Evolutionary conservation across 176 grass and related monocot genomes (phyloP).

Genomic region (Ananas comosus): DNA sequence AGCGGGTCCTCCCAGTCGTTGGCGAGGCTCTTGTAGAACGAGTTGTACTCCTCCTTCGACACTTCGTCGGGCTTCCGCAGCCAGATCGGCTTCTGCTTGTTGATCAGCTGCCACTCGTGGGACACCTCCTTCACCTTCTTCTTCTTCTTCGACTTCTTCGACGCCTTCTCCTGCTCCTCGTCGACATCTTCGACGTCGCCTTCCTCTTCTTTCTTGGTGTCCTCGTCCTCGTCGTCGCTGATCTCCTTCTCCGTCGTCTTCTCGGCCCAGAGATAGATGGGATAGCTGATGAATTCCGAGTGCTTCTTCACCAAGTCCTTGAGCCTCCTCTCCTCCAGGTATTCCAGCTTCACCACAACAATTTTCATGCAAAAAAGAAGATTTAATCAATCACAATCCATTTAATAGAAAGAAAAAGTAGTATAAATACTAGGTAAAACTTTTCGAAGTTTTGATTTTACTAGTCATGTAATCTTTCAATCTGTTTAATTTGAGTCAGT

Average conservation of each 20-base stretch:
- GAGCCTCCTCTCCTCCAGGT: conserved; percentile 25
- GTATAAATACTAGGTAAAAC: no score
- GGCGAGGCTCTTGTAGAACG: conserved; percentile 41
- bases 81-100: conserved; percentile 53
- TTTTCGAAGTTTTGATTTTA: no score
- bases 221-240: conserved; percentile 23
- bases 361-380: no score
- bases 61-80: conserved; percentile 39
- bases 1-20: conserved; percentile 49
- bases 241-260: conserved; percentile 41
- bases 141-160: conserved; percentile 37
- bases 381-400: no score
- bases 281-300: conserved; percentile 35
- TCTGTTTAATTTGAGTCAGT: no score
- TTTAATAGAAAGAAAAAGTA: no score
- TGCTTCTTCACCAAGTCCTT: conserved; percentile 39
- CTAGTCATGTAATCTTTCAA: no score
- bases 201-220: no score
- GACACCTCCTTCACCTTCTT: conserved; percentile 39
- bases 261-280: conserved; percentile 30
- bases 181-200: conserved; percentile 36
- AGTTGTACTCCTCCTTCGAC: conserved; percentile 32
- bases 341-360: conserved; percentile 17
- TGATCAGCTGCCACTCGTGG: conserved; percentile 30
- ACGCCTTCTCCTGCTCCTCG: no score